Percentiles rank a stretch among this genome's conserved stretches.
Conservation (phyloP, 2,329 filamentous ascomycete species). For the Elsinoe necatrix region DNA sequence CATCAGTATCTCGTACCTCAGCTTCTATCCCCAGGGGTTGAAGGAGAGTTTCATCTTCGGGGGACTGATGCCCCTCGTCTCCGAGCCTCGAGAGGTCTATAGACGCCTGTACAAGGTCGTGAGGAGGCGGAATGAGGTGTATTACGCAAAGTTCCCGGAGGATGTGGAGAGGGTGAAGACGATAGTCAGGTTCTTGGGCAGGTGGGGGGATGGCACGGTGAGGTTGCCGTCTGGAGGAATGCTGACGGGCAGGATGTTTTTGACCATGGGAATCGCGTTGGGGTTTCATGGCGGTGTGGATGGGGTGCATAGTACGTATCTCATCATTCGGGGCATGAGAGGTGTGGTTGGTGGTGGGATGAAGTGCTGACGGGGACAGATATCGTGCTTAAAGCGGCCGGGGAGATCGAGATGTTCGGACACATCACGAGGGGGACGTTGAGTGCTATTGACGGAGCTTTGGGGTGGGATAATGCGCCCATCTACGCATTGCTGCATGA, state of each 20-base stretch:
- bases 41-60: conserved; percentile 77
- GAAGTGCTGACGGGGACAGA: conserved; percentile 31
- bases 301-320: conserved; percentile 51
- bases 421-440: conserved; percentile 66
- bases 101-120: conserved; percentile 60
- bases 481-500: conserved; percentile 87
- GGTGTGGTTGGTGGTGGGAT: too few relatives aligned
- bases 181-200: conserved; percentile 56
- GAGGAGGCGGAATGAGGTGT: conserved; percentile 62
- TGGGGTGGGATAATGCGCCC: conserved; percentile 65
- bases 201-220: conserved; percentile 48
- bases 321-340: background rate
- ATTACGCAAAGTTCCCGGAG: conserved; percentile 78
- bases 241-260: conserved; percentile 64
- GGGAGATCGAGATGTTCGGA: conserved; percentile 69
- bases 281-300: conserved; percentile 67
- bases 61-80: conserved; percentile 69
- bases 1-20: conserved; percentile 74
- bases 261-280: conserved; percentile 69
- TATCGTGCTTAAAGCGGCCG: conserved; percentile 59
- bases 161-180: conserved; percentile 61
- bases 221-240: conserved; percentile 62
- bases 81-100: conserved; percentile 67
- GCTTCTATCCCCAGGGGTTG: conserved; percentile 65
- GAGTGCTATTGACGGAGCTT: conserved; percentile 55